Conservation (phyloP, 495 filamentous ascomycete species). For the Penicillium canescens region DNA sequence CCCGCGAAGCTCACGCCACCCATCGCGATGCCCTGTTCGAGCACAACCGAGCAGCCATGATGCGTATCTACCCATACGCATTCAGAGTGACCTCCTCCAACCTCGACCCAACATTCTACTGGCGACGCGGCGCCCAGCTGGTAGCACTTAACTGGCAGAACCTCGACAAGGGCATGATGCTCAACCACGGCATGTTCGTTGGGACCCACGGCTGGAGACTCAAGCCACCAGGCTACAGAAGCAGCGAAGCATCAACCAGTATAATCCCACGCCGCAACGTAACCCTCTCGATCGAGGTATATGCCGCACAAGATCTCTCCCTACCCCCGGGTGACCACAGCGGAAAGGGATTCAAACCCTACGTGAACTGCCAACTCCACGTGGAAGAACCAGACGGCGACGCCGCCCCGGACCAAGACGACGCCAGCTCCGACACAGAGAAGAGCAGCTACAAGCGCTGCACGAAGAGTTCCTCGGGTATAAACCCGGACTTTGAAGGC, state of each 20-base stretch:
- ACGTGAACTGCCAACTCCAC: constrained; percentile 81
- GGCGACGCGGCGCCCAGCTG: constrained; percentile 87
- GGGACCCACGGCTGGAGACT: constrained; percentile 79
- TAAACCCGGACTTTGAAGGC: constrained; percentile 68
- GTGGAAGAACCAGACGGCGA: constrained; percentile 56
- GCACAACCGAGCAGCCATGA: constrained; percentile 81
- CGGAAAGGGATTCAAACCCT: constrained; percentile 66
- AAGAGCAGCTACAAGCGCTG: constrained; percentile 68
- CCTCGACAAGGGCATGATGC: constrained; percentile 90
- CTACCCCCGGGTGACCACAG: constrained; percentile 51
- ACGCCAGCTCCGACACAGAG: constrained; percentile 44
- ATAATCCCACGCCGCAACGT: constrained; percentile 32
- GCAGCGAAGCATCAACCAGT: constrained; percentile 21
- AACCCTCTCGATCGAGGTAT: constrained; percentile 50
- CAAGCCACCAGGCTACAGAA: constrained; percentile 72
- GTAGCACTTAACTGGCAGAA: constrained; percentile 96
- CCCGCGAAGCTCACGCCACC: constrained; percentile 67
- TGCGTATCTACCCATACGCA: constrained; percentile 87
- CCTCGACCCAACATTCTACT: constrained; percentile 78
- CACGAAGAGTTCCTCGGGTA: constrained; percentile 60
- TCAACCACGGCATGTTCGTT: constrained; percentile 90
- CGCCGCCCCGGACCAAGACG: constrained; percentile 20
- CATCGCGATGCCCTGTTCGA: constrained; percentile 63
- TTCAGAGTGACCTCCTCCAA: constrained; percentile 83
- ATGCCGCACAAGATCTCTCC: constrained; percentile 54